Conservation (phyloP, 495 filamentous ascomycete genomes). For the Aspergillus cavernicola region DNA sequence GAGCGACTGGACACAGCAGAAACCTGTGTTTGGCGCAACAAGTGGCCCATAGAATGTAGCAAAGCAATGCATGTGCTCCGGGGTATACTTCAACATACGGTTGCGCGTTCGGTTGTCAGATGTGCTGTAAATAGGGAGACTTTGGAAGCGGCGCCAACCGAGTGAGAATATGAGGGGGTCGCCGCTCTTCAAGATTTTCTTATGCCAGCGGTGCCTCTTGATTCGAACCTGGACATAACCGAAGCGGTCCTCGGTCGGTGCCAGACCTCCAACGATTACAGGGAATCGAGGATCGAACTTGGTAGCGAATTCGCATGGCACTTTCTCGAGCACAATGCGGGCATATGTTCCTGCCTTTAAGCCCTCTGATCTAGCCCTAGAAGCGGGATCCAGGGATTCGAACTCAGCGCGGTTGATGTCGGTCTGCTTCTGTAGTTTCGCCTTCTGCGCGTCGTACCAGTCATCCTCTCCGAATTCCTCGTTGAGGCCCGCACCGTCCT, state of each 20-base stretch:
- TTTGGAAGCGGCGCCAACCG: conserved; percentile 95
- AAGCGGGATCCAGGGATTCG: conserved; percentile 73
- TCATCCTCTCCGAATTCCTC: conserved; percentile 92
- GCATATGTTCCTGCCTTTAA: conserved; percentile 92
- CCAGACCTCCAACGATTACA: conserved; percentile 83
- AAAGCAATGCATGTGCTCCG: conserved; percentile 98
- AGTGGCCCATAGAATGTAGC: conserved; percentile 93
- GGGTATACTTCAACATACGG: conserved; percentile 96
- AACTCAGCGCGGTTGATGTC: conserved; percentile 94
- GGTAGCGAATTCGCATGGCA: conserved; percentile 87
- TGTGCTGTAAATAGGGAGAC: conserved; percentile 87
- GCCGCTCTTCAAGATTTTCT: conserved; percentile 96
- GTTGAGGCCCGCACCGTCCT: conserved; percentile 54
- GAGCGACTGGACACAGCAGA: conserved; percentile 89
- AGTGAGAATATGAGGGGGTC: conserved; percentile 96
- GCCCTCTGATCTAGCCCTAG: conserved; percentile 79
- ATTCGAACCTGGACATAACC: conserved; percentile 94
- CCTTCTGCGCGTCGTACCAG: conserved; percentile 97
- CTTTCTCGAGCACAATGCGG: conserved; percentile 78
- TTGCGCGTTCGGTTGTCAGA: conserved; percentile 90
- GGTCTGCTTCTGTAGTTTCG: conserved; percentile 86
- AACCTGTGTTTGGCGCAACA: conserved; percentile 91
- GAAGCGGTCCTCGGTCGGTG: conserved; percentile 89
- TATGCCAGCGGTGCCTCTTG: conserved; percentile 97
- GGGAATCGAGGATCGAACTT: conserved; percentile 83